Evolutionary conservation across 345 rosid genomes (phyloP).

Genomic region (Bretschneidera sinensis): DNA sequence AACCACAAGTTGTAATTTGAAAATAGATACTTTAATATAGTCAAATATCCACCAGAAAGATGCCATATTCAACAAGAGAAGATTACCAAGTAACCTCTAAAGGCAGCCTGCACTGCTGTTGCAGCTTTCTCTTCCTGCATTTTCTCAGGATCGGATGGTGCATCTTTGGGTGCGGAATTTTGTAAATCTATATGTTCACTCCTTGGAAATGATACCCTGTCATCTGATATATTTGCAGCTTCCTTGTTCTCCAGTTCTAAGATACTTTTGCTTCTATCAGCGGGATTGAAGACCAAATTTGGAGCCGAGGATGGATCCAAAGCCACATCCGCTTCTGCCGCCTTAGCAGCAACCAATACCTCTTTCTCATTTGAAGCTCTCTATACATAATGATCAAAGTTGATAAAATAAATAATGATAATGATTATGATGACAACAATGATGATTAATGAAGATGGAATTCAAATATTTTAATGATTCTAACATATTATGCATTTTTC

Average conservation of each 20-base stretch:
- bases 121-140: conserved; percentile 59
- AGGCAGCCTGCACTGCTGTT: conserved; percentile 88
- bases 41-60: not conserved
- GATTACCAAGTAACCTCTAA: conserved; percentile 90
- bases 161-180: conserved; percentile 18
- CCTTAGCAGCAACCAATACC: conserved; percentile 48
- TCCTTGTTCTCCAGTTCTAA: conserved; percentile 39
- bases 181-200: conserved; percentile 33
- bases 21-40: not conserved
- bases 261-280: conserved; percentile 36
- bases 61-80: conserved; percentile 2
- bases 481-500: not conserved
- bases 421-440: too few species aligned
- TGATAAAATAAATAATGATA: not conserved
- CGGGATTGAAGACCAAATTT: conserved; percentile 17
- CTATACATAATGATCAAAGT: conserved; percentile 24
- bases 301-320: conserved; percentile 41
- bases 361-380: conserved; percentile 46
- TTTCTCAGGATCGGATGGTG: conserved; percentile 46
- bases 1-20: not conserved
- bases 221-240: conserved; percentile 35
- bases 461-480: too few species aligned
- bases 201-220: conserved; percentile 29
- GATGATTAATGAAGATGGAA: too few species aligned
- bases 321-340: conserved; percentile 42